Evolutionary conservation across 1,284 basidiomycete genomes (phyloP).

Genomic region (Puccinia triticina): DNA sequence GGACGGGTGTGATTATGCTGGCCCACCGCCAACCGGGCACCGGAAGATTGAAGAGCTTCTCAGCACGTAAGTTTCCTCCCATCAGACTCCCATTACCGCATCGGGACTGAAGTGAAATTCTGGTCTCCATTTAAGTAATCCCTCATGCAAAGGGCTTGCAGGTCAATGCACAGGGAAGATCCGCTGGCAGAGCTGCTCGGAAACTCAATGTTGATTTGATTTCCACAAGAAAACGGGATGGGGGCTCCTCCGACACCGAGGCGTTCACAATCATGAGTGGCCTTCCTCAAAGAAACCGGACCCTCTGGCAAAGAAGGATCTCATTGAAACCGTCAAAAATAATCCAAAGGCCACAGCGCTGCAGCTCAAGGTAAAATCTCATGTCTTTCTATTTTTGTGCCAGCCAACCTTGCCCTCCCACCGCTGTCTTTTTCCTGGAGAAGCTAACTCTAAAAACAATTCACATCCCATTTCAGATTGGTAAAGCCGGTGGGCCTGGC

Average conservation of each 20-base stretch:
- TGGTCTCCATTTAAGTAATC: background rate
- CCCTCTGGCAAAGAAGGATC: background rate
- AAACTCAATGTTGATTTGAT: background rate
- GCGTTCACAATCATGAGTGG: too few species aligned
- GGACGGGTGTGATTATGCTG: background rate
- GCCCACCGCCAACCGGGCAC: background rate
- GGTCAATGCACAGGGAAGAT: background rate
- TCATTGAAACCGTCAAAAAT: background rate
- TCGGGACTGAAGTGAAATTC: background rate
- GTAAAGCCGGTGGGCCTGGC: background rate
- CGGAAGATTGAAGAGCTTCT: background rate
- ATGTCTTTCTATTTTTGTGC: background rate
- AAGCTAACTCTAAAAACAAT: too few species aligned
- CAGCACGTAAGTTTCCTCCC: background rate
- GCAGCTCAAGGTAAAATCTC: background rate
- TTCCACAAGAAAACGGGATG: background rate
- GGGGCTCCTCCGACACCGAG: background rate
- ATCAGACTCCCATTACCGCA: background rate
- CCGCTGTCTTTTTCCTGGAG: too few species aligned
- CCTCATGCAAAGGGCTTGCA: background rate
- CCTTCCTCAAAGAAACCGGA: background rate
- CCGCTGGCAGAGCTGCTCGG: background rate
- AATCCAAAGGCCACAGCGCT: background rate
- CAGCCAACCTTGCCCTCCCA: too few species aligned
- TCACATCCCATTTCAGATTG: too few species aligned